A percentile compares a stretch with the other conserved stretches of the same genome.
These are phyloP conservation scores for Alternaria arbusti DNA, from an alignment of 2,329 filamentous ascomycete species.

Conservation along the genomic window DNA sequence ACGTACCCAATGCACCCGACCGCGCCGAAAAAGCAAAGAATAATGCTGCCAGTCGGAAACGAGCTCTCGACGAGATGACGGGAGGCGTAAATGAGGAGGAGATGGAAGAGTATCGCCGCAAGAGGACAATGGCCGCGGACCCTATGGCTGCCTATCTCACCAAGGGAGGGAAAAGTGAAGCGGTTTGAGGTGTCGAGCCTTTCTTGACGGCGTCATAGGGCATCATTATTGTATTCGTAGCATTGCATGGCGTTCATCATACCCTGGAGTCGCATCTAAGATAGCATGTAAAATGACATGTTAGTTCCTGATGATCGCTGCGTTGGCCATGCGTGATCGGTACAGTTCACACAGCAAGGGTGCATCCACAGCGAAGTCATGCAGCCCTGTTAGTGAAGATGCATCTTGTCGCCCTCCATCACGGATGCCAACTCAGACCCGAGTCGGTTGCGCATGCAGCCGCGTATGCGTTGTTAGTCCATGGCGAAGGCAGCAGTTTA, in stretches of 20 bases:
- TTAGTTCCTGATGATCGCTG: slow-evolving; percentile 40
- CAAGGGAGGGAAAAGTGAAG: slow-evolving; percentile 72
- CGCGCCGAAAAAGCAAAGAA: slow-evolving; percentile 49
- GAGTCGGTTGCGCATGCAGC: slow-evolving; percentile 40
- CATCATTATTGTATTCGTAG: slow-evolving; percentile 28
- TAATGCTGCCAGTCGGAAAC: slow-evolving; percentile 65
- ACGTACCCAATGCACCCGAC: slow-evolving; percentile 54
- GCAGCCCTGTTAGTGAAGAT: slow-evolving; percentile 21
- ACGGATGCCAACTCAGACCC: slow-evolving; percentile 33
- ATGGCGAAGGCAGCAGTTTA: slow-evolving; percentile 26
- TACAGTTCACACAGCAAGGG: slow-evolving; percentile 26
- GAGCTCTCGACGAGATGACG: slow-evolving; percentile 79
- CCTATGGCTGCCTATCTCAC: slow-evolving; percentile 81
- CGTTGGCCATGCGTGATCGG: slow-evolving; percentile 43
- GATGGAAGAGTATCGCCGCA: slow-evolving; percentile 82
- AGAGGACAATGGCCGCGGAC: slow-evolving; percentile 75
- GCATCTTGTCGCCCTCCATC: slow-evolving; percentile 23
- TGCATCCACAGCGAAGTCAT: slow-evolving; percentile 14
- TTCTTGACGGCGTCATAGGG: slow-evolving; percentile 12
- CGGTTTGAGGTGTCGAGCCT: slow-evolving; percentile 49
- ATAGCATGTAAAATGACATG: slow-evolving; percentile 42
- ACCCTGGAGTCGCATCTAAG: slow-evolving; percentile 26
- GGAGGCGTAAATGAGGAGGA: slow-evolving; percentile 81
- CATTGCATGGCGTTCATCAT: slow-evolving; percentile 44
- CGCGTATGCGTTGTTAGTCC: slow-evolving; percentile 41